Base-by-base conservation (phyloP, 805 yeast species). In the Yamadazyma sp. region DNA sequence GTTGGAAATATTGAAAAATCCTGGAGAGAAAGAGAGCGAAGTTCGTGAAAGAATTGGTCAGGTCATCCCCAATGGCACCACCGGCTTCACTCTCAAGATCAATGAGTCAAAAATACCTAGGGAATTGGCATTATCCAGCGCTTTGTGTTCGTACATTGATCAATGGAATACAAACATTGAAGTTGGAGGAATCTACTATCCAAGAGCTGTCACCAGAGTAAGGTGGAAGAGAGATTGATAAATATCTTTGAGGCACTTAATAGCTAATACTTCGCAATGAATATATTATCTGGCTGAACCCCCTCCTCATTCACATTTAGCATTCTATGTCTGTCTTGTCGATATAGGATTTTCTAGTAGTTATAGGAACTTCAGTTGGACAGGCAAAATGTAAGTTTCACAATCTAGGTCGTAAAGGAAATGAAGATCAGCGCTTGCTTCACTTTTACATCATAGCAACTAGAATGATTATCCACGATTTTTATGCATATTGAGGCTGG, bases 11-110 rank as follows among this genome's bases (percentile, higher is more conserved):
- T 82, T 80, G 17, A 62, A 59, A 32, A 79, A 80, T 47, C 53
- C 73, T 10, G 86, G 85, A 8, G 83, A 80, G 52, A 77, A 75
- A 55, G 84, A 78, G 46, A 67, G 77, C 15, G 86, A 80, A 53
- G 67, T 82, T 12, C 67, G 84, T 32, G 81, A 77, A 52, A 67
- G 86, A 37, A 73, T 82, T n/a, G 85, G 77, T 10, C 70, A 67
- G 41, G 80, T 78, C 20, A 58, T 64, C 32, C 71, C 79, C n/a
- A 72, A 75, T 21, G 81, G 78, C 6, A 48, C 48, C 17, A 58
- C 67, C 23, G 84, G 84, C 5, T 80, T 80, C 59, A 77, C 76
- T 32, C 53, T 80, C 32, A 59, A 57, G 40, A 64, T 78, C 26
- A 82, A 80, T 52, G 80, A 75, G 48, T 37, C 71, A 20, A 71